Conservation (phyloP, 345 rosid genomes). For the Eucalyptus grandis region DNA sequence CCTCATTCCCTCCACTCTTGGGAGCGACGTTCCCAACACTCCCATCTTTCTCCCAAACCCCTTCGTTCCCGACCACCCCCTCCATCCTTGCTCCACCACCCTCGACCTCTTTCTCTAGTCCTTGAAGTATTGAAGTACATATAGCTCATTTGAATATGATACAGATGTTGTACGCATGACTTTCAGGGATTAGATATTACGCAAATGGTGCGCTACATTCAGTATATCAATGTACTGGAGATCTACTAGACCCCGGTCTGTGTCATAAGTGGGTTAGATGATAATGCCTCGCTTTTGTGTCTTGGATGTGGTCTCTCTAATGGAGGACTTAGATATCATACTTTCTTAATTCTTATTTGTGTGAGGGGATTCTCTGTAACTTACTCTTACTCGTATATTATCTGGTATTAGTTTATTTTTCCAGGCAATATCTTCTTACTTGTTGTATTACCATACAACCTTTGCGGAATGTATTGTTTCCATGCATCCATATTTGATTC, state of each 20-base stretch:
- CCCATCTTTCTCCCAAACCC: neutral
- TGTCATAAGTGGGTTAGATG: neutral
- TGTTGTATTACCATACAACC: neutral
- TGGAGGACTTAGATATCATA: neutral
- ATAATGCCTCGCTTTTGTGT: neutral
- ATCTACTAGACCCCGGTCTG: neutral
- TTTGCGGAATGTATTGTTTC: neutral
- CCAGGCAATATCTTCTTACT: neutral
- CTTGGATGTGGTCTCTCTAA: neutral
- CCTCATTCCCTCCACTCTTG: neutral
- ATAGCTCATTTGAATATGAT: neutral
- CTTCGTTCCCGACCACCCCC: neutral
- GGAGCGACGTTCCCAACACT: neutral
- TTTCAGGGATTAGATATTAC: neutral
- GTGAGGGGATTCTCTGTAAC: neutral
- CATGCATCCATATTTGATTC: neutral
- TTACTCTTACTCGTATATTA: neutral
- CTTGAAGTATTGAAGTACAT: neutral
- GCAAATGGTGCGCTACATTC: neutral
- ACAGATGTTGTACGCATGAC: neutral
- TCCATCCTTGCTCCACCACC: neutral
- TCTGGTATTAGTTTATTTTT: neutral
- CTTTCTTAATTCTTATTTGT: neutral
- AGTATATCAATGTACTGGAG: neutral
- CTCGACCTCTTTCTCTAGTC: neutral